These are phyloP conservation scores for Candida ponderosae DNA, from an alignment of 805 yeast species.

Conservation along the genomic window DNA sequence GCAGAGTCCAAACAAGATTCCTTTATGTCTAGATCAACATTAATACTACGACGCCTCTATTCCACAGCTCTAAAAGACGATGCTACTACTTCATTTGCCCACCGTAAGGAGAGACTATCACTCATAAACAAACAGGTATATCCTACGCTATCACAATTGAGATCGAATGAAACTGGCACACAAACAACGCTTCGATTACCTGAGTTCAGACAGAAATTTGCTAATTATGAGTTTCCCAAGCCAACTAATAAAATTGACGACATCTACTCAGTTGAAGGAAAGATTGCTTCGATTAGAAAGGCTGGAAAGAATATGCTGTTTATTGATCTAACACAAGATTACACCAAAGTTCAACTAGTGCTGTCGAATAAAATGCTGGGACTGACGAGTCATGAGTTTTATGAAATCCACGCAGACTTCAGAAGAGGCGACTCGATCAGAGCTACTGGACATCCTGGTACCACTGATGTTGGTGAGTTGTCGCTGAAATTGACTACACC, in stretches of 20 bases:
- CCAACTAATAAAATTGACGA: slow-evolving; percentile 16
- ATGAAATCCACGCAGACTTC: slow-evolving; percentile 27
- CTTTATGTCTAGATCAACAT: not conserved
- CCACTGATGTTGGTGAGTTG: slow-evolving; percentile 71
- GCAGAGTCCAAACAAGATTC: not conserved
- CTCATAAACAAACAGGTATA: slow-evolving; percentile 11
- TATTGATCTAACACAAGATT: slow-evolving; percentile 62
- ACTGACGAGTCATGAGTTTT: slow-evolving; percentile 34
- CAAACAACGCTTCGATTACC: slow-evolving; percentile 25
- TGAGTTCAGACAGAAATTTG: slow-evolving; percentile 27
- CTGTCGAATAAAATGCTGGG: slow-evolving; percentile 43
- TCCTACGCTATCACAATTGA: slow-evolving; percentile 14
- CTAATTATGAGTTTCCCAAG: slow-evolving; percentile 14
- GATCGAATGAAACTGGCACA: slow-evolving; percentile 3
- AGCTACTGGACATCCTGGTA: slow-evolving; percentile 63
- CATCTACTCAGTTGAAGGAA: slow-evolving; percentile 37
- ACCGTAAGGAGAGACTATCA: slow-evolving; percentile 13
- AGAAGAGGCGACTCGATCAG: slow-evolving; percentile 68
- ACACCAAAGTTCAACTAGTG: slow-evolving; percentile 49
- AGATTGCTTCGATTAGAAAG: slow-evolving; percentile 46
- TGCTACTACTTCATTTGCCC: slow-evolving; percentile 13
- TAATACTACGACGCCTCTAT: slow-evolving; percentile 3
- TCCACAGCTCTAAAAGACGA: slow-evolving; percentile 14
- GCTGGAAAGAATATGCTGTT: slow-evolving; percentile 67
- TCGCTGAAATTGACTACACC: slow-evolving; percentile 54